phyloP scores from a whole-genome alignment of 2,329 filamentous ascomycete species.

The Penicillium occitanis region DNA sequence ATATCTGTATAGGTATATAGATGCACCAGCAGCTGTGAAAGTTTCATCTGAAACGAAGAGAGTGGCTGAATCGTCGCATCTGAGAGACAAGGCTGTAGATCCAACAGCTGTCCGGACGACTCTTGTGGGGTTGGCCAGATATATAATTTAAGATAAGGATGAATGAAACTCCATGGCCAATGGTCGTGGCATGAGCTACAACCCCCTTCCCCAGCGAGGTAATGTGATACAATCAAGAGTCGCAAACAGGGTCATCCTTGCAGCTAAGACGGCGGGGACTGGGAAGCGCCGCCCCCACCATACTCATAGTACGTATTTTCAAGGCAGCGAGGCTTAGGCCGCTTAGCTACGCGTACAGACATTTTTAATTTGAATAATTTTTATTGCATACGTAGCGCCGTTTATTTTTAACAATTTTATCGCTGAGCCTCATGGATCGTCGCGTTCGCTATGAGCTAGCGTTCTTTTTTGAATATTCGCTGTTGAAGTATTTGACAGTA shows the following conservation, averaged over 20 bases:
- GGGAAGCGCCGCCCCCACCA: conserved; percentile 6
- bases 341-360: not conserved
- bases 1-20: not conserved
- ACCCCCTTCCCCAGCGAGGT: not conserved
- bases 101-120: conserved; percentile 2
- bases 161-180: not conserved
- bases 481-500: conserved; percentile 10
- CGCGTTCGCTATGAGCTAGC: not conserved
- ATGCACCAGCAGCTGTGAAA: not conserved
- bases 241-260: conserved; percentile 7
- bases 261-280: conserved; percentile 10
- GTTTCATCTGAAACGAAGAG: conserved; percentile 5
- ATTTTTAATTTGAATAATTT: not conserved
- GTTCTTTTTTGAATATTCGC: not conserved
- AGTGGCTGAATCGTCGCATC: conserved; percentile 10
- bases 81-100: conserved; percentile 13
- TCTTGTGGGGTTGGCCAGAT: conserved; percentile 1
- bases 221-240: not conserved
- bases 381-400: not conserved
- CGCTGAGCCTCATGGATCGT: conserved; percentile 2
- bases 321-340: conserved; percentile 6
- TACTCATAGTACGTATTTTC: not conserved
- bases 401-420: not conserved
- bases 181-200: not conserved
- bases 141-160: conserved; percentile 1